These are phyloP conservation scores for Lipomyces japonicus DNA, from an alignment of 805 yeast genomes.

Conservation along the genomic window DNA sequence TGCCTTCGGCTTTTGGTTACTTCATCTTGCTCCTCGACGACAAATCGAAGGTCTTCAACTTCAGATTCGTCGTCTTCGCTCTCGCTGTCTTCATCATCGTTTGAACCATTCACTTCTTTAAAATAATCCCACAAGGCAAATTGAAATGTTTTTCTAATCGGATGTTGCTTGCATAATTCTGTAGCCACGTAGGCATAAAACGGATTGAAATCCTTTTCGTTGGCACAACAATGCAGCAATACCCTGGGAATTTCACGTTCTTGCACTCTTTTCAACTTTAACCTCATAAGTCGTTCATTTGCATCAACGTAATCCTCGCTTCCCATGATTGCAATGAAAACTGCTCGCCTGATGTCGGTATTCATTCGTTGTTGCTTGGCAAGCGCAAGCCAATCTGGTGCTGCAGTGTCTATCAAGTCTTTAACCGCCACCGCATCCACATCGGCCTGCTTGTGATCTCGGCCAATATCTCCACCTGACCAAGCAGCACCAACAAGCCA, in stretches of 20 bases:
- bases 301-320: constrained; percentile 91
- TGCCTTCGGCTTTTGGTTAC: constrained; percentile 55
- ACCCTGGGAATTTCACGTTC: constrained; percentile 84
- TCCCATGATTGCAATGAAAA: constrained; percentile 91
- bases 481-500: constrained; percentile 99
- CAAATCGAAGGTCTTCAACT: constrained; percentile 30
- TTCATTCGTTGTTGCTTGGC: constrained; percentile 90
- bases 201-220: constrained; percentile 83
- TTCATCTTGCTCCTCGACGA: constrained; percentile 40
- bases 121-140: constrained; percentile 85
- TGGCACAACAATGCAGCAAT: constrained; percentile 75
- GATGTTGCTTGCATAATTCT: constrained; percentile 62
- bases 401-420: constrained; percentile 62
- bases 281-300: constrained; percentile 71
- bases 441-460: constrained; percentile 34
- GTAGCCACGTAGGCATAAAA: constrained; percentile 78
- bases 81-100: constrained; percentile 43
- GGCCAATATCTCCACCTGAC: constrained; percentile 53
- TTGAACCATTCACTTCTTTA: constrained; percentile 59
- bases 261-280: constrained; percentile 73
- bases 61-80: constrained; percentile 34
- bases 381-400: constrained; percentile 83
- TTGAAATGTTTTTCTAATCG: constrained; percentile 77
- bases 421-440: constrained; percentile 48
- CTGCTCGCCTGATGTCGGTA: constrained; percentile 90